Evolutionary conservation across 257 asterid genomes (phyloP).

Genomic region (Sherardia arvensis): DNA sequence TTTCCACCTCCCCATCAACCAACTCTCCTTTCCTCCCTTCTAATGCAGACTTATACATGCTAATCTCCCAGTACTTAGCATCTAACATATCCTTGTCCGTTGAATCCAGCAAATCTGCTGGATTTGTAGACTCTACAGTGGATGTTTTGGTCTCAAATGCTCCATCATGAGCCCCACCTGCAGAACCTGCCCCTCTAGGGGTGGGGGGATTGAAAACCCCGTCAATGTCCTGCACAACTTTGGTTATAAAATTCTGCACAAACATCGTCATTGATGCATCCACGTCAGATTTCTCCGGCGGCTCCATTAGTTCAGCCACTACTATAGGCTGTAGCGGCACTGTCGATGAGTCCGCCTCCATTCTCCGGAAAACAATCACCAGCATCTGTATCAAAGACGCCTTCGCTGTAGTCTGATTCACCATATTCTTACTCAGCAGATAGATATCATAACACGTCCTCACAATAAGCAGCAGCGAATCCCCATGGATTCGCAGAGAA

Average conservation of each 20-base stretch:
- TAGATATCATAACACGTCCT: constrained; percentile 87
- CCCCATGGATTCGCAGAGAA: constrained; percentile 78
- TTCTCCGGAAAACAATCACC: constrained; percentile 89
- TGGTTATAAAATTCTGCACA: constrained; percentile 90
- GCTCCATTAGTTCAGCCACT: constrained; percentile 93
- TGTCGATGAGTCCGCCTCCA: constrained; percentile 97
- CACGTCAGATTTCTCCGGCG: constrained; percentile 66
- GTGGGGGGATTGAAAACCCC: constrained; percentile 78
- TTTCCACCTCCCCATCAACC: constrained; percentile 80
- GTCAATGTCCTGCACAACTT: constrained; percentile 82
- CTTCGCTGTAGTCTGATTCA: constrained; percentile 92
- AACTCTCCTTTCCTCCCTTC: constrained; percentile 98
- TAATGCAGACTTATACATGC: constrained; percentile 95
- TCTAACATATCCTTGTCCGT: constrained; percentile 99
- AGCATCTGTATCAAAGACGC: constrained; percentile 96
- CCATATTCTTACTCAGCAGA: constrained; percentile 76
- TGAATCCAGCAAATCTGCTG: constrained; percentile 94
- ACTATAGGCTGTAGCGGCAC: constrained; percentile 95
- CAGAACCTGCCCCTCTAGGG: constrained; percentile 38
- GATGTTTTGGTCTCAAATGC: constrained; percentile 93
- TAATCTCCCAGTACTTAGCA: constrained; percentile 98
- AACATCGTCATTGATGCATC: constrained; percentile 81
- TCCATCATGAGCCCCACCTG: constrained; percentile 74
- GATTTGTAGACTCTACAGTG: constrained; percentile 92
- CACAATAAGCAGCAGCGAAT: constrained; percentile 77